A percentile compares a stretch with the other conserved stretches of the same genome.
phyloP scores from a whole-genome alignment of 768 basidiomycete genomes.

The Kwoniella europaea region DNA sequence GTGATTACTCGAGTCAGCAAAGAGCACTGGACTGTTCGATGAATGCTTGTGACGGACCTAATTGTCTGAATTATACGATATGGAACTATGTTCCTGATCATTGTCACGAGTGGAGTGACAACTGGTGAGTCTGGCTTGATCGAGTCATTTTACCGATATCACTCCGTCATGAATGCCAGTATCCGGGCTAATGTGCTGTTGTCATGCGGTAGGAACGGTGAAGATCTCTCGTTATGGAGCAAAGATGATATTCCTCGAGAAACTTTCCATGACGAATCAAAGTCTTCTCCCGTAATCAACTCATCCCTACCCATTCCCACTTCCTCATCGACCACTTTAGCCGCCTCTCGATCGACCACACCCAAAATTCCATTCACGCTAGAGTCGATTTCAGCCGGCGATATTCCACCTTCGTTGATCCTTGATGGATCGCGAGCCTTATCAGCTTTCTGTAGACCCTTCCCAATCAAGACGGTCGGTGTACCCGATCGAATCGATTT shows the following conservation, averaged over 20 bases:
- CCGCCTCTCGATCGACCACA: slow-evolving; percentile 11
- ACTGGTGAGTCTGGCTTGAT: slow-evolving; percentile 64
- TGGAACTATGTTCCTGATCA: slow-evolving; percentile 66
- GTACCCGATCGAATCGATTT: slow-evolving; percentile 71
- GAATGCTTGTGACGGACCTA: slow-evolving; percentile 60
- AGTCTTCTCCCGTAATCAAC: slow-evolving; percentile 26
- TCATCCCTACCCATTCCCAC: neutral
- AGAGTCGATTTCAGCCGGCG: slow-evolving; percentile 32
- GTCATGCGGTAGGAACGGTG: slow-evolving; percentile 67
- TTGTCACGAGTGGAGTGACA: slow-evolving; percentile 87
- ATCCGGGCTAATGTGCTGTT: neutral
- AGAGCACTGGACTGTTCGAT: slow-evolving; percentile 65
- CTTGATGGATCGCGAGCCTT: slow-evolving; percentile 85
- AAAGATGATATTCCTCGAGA: slow-evolving; percentile 66
- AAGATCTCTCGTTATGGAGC: slow-evolving; percentile 90
- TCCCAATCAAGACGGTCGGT: slow-evolving; percentile 77
- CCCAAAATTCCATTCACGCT: slow-evolving; percentile 32
- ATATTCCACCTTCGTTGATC: slow-evolving; percentile 63
- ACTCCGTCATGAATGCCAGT: neutral
- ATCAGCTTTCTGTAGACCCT: slow-evolving; percentile 83
- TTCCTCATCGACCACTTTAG: slow-evolving; percentile 15
- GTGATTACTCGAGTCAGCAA: slow-evolving; percentile 78
- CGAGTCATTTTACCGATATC: neutral
- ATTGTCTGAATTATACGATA: slow-evolving; percentile 59
- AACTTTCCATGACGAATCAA: slow-evolving; percentile 2